Base-by-base conservation (phyloP, 2,329 filamentous ascomycete genomes). In the Fusarium sp. region DNA sequence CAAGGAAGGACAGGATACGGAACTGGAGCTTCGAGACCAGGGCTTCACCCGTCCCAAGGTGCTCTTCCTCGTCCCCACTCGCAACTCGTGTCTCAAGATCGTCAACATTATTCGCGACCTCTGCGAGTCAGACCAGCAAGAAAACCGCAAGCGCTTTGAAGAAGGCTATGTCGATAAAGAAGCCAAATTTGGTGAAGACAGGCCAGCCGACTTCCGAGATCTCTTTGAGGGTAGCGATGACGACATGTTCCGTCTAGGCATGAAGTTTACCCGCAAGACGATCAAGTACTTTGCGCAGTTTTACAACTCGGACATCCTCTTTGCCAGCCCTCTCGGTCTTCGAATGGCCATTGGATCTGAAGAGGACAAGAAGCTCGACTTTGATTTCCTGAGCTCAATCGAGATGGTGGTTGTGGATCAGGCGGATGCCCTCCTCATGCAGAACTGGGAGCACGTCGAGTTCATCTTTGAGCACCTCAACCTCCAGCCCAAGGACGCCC, bases 401-500 rank as follows among this genome's bases (percentile, higher is more conserved):
- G 96, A 99, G 80, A 81, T 99, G 56, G 89, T 96, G 31, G 85
- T 98, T 50, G 85, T 97, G 65, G 96, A 99, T 78, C 94, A 98
- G 80, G 91, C 93, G 11, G 94, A 98, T 79, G 93, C 93, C 0
- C 87, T 97, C 42, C 87, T 97, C 8, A 97, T 97, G 93, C 96
- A 99, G 79, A 98, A 97, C 78, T 98, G 95, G 94, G 93, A 97
- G 75, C 95, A 99, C 77, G 88, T 97, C 65, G 92, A 96, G 78
- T 92, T 92, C 77, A 91, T 97, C 73, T 94, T 98, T 76, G 89
- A 93, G 68, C 93, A 97, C 78, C 86, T 99, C 67, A 99, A 99
- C 78, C 85, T 91, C 20, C 93, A 97, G 74, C 95, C 96, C 36
- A 93, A 91, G 75, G 92, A 97, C 73, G 88, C 93, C 1, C 94